Evolutionary conservation across 352 stramenopile species (phyloP).

Genomic region (Phytophthora quininea): DNA sequence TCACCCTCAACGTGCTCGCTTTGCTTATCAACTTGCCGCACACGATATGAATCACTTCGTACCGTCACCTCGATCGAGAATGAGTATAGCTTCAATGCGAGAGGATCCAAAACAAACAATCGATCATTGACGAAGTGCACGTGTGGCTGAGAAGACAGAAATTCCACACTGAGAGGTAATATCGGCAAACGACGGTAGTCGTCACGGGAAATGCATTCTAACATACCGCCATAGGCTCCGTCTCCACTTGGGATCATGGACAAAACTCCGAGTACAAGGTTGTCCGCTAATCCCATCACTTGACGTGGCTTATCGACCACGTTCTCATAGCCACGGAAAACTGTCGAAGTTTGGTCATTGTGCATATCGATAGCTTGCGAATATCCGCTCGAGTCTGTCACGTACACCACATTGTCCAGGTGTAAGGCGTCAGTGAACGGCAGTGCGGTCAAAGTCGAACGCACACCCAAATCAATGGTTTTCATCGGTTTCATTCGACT

Average conservation of each 20-base stretch:
- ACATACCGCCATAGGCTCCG: slow-evolving; percentile 18
- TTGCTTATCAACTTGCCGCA: slow-evolving; percentile 35
- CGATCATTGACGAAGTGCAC: slow-evolving; percentile 30
- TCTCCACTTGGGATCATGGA: slow-evolving; percentile 8
- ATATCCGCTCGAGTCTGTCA: slow-evolving; percentile 35
- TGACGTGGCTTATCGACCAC: slow-evolving; percentile 5
- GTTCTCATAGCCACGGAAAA: slow-evolving; percentile 8
- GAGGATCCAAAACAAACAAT: slow-evolving; percentile 46
- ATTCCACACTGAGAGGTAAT: slow-evolving; percentile 30
- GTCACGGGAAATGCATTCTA: slow-evolving; percentile 40
- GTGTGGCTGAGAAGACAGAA: slow-evolving; percentile 28
- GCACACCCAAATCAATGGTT: slow-evolving; percentile 29
- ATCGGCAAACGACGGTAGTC: slow-evolving; percentile 42
- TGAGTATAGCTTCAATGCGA: slow-evolving; percentile 23
- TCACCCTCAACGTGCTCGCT: slow-evolving; percentile 1
- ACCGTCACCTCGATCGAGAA: slow-evolving; percentile 45
- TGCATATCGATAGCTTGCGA: slow-evolving; percentile 45
- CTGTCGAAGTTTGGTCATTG: slow-evolving; percentile 50
- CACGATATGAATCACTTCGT: slow-evolving; percentile 63
- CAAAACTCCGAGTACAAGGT: slow-evolving; percentile 40
- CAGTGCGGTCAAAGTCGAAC: slow-evolving; percentile 29
- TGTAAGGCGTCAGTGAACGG: slow-evolving; percentile 37
- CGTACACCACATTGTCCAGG: slow-evolving; percentile 30
- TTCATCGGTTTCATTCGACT: slow-evolving; percentile 36
- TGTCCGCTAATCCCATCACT: slow-evolving; percentile 37